Evolutionary conservation across 1,284 basidiomycete species (phyloP).

Genomic region (Ceratobasidium sp.): DNA sequence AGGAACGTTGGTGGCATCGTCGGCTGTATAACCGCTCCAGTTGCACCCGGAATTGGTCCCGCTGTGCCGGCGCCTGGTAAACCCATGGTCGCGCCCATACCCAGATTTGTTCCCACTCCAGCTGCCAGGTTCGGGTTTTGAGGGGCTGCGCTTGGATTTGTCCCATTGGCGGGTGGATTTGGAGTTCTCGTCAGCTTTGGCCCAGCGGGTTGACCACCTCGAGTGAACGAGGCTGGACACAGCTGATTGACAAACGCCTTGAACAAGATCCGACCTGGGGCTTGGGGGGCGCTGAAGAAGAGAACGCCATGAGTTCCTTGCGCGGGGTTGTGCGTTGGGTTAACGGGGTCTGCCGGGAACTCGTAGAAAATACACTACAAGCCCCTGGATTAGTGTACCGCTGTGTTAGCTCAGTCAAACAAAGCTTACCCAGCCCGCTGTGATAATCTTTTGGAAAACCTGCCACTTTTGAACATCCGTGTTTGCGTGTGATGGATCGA

Average conservation of each 20-base stretch:
- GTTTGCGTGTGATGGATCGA: conserved; percentile 8
- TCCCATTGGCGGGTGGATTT: not conserved
- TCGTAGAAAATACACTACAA: conserved; percentile 32
- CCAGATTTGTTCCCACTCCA: not conserved
- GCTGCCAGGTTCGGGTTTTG: not conserved
- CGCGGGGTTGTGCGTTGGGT: not conserved
- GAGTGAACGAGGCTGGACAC: conserved; percentile 17
- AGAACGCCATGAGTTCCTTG: conserved; percentile 3
- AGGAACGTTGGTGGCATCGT: not conserved
- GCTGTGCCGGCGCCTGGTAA: not conserved
- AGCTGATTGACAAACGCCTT: conserved; percentile 20
- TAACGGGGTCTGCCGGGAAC: conserved; percentile 9
- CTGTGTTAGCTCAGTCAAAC: not conserved
- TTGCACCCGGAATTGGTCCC: not conserved
- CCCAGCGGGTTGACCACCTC: conserved; percentile 29
- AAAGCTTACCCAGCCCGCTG: conserved; percentile 23
- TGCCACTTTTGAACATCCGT: conserved; percentile 24
- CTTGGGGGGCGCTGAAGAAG: conserved; percentile 22
- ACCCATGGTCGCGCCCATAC: not conserved
- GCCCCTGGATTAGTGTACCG: not conserved
- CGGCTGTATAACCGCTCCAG: not conserved
- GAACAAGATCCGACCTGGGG: conserved; percentile 18
- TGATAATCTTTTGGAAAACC: conserved; percentile 28
- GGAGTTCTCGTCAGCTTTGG: not conserved
- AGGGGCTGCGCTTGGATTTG: not conserved